Conservation (phyloP, 371 early-diverging fungal genomes). For the Syncephalis plumigaleata region DNA sequence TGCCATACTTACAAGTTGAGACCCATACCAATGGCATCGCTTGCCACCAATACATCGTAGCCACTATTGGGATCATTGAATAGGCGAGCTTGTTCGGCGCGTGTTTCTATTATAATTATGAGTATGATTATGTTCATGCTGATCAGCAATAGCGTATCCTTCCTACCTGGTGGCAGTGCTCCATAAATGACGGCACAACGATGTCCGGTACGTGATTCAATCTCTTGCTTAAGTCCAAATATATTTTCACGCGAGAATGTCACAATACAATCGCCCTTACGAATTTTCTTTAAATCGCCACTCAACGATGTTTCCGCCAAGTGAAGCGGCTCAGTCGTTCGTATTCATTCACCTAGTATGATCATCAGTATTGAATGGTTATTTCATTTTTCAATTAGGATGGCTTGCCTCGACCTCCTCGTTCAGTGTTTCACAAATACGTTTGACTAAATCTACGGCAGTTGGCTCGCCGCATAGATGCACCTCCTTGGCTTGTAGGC, state of each 20-base stretch:
- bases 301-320: slow-evolving; percentile 29
- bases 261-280: slow-evolving; percentile 76
- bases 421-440: slow-evolving; percentile 42
- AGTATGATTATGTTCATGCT: slow-evolving; percentile 1
- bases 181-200: slow-evolving; percentile 90
- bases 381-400: too few species aligned
- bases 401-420: slow-evolving; percentile 68
- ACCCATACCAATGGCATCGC: slow-evolving; percentile 97
- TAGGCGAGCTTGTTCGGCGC: slow-evolving; percentile 70
- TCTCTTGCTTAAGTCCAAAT: slow-evolving; percentile 49
- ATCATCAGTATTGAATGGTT: too few species aligned
- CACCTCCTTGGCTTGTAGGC: slow-evolving; percentile 65
- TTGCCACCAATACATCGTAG: slow-evolving; percentile 78
- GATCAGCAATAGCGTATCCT: too few species aligned
- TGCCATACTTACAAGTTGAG: slow-evolving; percentile 54
- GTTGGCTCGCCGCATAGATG: slow-evolving; percentile 91
- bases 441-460: slow-evolving; percentile 62
- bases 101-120: slow-evolving; percentile 34
- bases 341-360: slow-evolving; percentile 68
- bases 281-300: slow-evolving; percentile 31
- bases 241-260: slow-evolving; percentile 70
- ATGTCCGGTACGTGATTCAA: slow-evolving; percentile 56
- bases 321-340: slow-evolving; percentile 54
- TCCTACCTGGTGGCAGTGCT: slow-evolving; percentile 60
- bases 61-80: slow-evolving; percentile 76